Conservation (phyloP, 2,329 filamentous ascomycete genomes). For the Monilinia fructigena region DNA sequence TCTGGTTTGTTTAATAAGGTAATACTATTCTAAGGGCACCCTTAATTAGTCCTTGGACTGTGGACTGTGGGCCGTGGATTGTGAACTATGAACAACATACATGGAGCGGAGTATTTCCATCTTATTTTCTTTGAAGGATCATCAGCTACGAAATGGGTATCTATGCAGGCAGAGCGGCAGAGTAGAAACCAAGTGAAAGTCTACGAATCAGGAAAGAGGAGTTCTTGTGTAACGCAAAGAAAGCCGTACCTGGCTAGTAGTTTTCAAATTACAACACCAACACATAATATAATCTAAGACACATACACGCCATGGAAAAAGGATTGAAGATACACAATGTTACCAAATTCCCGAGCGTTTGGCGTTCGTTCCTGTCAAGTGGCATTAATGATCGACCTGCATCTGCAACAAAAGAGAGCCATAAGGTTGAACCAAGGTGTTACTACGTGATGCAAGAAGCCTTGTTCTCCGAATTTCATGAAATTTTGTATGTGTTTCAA, state of each 20-base stretch:
- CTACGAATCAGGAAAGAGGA: conserved; percentile 20
- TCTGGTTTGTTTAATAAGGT: not conserved
- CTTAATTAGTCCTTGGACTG: not conserved
- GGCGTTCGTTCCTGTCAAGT: not conserved
- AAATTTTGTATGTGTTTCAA: not conserved
- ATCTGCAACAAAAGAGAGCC: not conserved
- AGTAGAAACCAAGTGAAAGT: conserved; percentile 13
- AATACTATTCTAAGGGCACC: not conserved
- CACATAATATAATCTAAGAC: conserved; percentile 19
- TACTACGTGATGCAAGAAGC: not conserved
- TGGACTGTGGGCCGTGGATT: not conserved
- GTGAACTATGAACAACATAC: not conserved
- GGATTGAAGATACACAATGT: conserved; percentile 1
- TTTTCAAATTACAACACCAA: not conserved
- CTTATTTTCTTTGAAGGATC: conserved; percentile 14
- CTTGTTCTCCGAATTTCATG: conserved; percentile 4
- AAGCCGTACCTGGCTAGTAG: no score
- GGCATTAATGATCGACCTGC: conserved; percentile 13
- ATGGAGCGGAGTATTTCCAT: not conserved
- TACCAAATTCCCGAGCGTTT: no score
- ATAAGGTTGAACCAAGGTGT: conserved; percentile 1
- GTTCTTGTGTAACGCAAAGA: not conserved
- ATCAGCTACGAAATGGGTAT: conserved; percentile 8
- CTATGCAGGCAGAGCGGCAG: conserved; percentile 19
- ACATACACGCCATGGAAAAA: conserved; percentile 11